Evolutionary conservation across 148 eudicot species (phyloP).

Genomic region (Chenopodium suecicum): DNA sequence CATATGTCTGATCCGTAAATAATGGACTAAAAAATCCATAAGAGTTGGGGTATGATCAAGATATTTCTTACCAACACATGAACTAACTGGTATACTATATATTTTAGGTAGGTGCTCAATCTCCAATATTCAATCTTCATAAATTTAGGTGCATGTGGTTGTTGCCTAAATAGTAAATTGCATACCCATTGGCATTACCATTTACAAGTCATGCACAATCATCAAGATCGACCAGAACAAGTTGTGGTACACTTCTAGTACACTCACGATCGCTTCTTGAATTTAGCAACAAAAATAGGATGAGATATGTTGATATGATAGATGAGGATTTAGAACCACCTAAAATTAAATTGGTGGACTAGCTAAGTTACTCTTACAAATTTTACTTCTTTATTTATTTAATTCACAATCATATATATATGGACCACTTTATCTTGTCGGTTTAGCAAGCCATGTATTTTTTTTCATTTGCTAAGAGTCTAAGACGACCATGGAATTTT

Average conservation of each 20-base stretch:
- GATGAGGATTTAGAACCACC: not conserved
- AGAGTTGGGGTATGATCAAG: too few species aligned
- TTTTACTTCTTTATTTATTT: too few species aligned
- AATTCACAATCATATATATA: too few species aligned
- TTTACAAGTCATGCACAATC: not conserved
- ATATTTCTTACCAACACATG: too few species aligned
- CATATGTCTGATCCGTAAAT: too few species aligned
- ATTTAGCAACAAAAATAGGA: not conserved
- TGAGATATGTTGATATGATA: not conserved
- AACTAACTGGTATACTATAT: not conserved
- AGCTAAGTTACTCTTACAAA: too few species aligned
- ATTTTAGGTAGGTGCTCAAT: not conserved
- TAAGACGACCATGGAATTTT: too few species aligned
- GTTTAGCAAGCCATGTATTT: too few species aligned
- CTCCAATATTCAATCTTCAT: not conserved
- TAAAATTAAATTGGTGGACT: not conserved
- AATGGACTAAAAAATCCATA: too few species aligned
- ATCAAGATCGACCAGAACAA: constrained; percentile 6
- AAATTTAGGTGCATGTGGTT: not conserved
- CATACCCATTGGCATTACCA: not conserved
- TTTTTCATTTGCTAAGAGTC: too few species aligned
- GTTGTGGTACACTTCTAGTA: constrained; percentile 22
- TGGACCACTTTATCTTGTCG: too few species aligned
- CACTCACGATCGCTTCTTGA: constrained; percentile 1
- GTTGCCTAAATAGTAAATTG: not conserved